Evolutionary conservation across 352 stramenopile genomes (phyloP), one percentile per base, ranked within the genome.

Genomic region (Discostella stelligera): DNA sequence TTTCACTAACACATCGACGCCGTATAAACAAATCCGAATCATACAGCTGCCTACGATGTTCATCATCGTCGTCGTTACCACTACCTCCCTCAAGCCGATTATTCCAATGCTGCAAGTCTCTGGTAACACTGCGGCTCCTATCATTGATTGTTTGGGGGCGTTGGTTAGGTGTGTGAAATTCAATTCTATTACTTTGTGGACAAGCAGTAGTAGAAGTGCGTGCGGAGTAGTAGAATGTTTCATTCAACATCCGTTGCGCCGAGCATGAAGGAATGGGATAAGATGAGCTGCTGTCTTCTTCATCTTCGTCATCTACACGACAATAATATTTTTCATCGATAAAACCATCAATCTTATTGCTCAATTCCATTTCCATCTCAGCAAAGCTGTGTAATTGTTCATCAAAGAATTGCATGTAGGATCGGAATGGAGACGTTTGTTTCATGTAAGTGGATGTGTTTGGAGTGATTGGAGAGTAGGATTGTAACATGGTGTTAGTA

Each of bases 321-420:
- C 23, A 16, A 32, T 46, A 32, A 18, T 53, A 59, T 18, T 20
- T 10, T 37, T 44, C 5, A 30, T 50, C 37, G n/a, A n/a, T n/a
- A 37, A 56, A 48, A 21, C 39, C 41, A 52, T 77, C 37, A 66
- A 77, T 71, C 49, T 53, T 74, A 39, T 9, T 41, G n/a, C 65
- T 32, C 58, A 80, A 66, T 3, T 11, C 48, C 0, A 13, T 11
- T 13, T 70, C 37, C 13, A 61, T 44, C 32, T 80, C 64, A 27
- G 39, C 27, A 0, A 80, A 27, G 59, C 72, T 80, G 23, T 69
- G 20, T 13, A 80, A 66, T 66, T 66, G 27, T 9, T 67, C 60
- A 70, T 80, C 72, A 3, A 80, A 39, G 23, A 66, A 7, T 30
- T 49, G 16, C 53, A 68, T 71, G 2, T 48, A 80, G 8, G 13